Base-by-base conservation (phyloP, 306 rosid species). In the Gastrolobium bilobum region DNA sequence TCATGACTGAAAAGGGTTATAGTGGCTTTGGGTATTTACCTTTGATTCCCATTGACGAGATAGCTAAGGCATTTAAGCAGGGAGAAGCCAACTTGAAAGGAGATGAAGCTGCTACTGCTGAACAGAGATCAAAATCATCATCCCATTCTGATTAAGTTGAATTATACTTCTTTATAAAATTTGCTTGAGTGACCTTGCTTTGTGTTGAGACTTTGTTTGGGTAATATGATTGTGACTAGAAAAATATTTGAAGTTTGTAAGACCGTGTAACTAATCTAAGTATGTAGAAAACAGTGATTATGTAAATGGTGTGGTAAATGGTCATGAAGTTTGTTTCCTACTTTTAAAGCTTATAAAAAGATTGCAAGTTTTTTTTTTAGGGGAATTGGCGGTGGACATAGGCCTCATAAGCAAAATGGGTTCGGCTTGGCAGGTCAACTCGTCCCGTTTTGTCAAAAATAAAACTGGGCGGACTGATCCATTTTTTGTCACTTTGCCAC, bases 31-130 rank as follows among this genome's bases (percentile, higher is more conserved):
- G 89, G 3, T 87, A 87, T 83, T 82, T 92, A 13, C 99, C 97
- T 60, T 72, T 86, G 46, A 88, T 91, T 77, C 99, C 99, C 7
- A 20, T 87, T 13, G 86, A 93, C 29, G 87, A 83, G 60, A 76
- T 91, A 57, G 82, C 93, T 10, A 74, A 78, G 80, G 86, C 89
- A 4, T 87, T 87, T 38, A 47, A 81, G 78, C 82, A 82, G 82
- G 83, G 82, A 6, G 85, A 82, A 72, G 44, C 42, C 0, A 84
- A 71, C 35, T 46, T 77, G 81, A 78, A 82, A 10, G 84, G 42
- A 50, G 76, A 68, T 38, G 72, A 69, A 13, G 65, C 61, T 7
- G 75, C 67, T 13, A 26, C 68, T 9, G 44, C 20, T 3, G 87
- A 20, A 61, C 13, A 68, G 42, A 83, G 38, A 59, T 52, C 86